A percentile compares a stretch with the other conserved stretches of the same genome.
Conservation (phyloP, 805 yeast genomes). For the Saturnispora zaruensis region DNA sequence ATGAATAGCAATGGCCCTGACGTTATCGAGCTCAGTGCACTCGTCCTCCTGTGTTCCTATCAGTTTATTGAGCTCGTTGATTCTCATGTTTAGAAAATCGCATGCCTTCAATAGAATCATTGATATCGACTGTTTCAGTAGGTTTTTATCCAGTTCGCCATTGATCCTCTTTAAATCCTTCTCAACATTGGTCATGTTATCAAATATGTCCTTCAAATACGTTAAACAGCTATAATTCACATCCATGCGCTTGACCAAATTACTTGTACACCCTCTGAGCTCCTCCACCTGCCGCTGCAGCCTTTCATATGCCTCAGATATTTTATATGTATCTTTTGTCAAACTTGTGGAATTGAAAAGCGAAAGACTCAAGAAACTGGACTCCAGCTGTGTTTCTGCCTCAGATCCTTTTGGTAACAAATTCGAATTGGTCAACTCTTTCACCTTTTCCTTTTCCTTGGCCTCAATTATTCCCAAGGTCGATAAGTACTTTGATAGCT, state of each 20-base stretch:
- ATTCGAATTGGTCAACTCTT: background rate
- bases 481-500: slow-evolving; percentile 36
- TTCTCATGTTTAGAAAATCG: background rate
- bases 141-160: background rate
- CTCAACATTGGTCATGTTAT: background rate
- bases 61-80: background rate
- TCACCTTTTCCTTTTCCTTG: slow-evolving; percentile 13
- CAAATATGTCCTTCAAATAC: background rate
- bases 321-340: background rate
- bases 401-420: background rate
- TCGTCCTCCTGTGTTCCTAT: background rate
- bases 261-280: background rate
- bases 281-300: background rate
- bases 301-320: background rate
- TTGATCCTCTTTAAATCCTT: background rate
- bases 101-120: background rate
- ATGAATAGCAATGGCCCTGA: background rate
- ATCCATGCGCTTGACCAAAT: background rate
- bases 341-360: background rate
- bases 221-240: background rate
- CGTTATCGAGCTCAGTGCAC: background rate
- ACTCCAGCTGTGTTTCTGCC: background rate
- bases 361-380: background rate
- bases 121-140: background rate
- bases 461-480: slow-evolving; percentile 21